Base-by-base conservation (phyloP, 257 asterid genomes). In the Penstemon barbatus region DNA sequence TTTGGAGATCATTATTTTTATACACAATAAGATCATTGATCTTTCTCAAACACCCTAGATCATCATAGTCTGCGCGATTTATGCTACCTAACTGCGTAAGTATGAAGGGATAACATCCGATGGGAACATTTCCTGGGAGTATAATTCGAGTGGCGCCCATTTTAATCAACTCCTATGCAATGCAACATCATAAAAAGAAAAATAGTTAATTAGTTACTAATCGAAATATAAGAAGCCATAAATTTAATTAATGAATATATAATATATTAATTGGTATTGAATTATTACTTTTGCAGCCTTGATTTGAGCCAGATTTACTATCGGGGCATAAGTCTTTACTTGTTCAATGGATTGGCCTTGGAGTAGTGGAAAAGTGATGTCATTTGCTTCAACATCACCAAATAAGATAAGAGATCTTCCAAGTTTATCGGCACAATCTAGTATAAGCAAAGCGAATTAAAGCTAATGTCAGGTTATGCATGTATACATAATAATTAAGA, bases 341-440 rank as follows among this genome's bases (percentile, higher is more conserved):
- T 74, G 71, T 50, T 59, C 46, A 4, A 15, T 41, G 42, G 82
- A 65, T 53, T 45, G 58, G 4, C 74, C 71, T 9, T 40, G 46
- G 4, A 56, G n/a, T 8, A 69, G 13, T 15, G 71, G 40, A 48
- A 38, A 12, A 44, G 11, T 10, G 12, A 63, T 42, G 41, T 78
- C 79, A 36, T 78, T 70, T 8, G 71, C 82, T 50, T 75, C 79
- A 38, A 70, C 60, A 33, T 65, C 72, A 0, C 82, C 82, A 38
- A 75, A 42, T 4, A 69, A 50, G 33, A 78, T 9, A 8, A 78
- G 73, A 3, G 79, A 51, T 0, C 39, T 70, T 25, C 6, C 19
- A 4, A 78, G 5, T 48, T 42, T 65, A 10, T 48, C 62, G 3
- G 11, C 38, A 3, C 55, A 33, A 3, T 33, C 65, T 0, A 10